Conservation (phyloP, 352 stramenopile genomes). For the Globisporangium lucens region DNA sequence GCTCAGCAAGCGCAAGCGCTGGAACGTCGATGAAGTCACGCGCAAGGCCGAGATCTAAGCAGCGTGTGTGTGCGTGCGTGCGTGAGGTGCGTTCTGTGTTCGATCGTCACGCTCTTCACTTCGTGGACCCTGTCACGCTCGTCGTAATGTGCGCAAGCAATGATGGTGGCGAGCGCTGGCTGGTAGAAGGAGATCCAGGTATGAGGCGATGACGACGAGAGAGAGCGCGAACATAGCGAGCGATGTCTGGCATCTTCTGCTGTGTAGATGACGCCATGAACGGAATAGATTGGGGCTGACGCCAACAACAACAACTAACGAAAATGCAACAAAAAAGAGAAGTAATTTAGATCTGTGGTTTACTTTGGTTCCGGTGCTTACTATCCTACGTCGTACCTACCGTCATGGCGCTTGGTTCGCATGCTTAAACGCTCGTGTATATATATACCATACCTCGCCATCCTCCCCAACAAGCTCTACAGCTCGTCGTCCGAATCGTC, state of each 20-base stretch:
- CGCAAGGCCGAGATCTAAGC: conserved; percentile 81
- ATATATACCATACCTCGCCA: not conserved
- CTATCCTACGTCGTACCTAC: not conserved
- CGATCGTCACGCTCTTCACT: not conserved
- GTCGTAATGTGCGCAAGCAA: not conserved
- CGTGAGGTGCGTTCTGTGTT: not conserved
- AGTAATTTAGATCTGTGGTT: conserved; percentile 51
- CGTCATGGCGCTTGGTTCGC: too few relatives aligned
- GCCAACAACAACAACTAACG: conserved; percentile 14
- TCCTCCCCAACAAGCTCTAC: conserved; percentile 23
- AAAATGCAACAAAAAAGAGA: conserved; percentile 26
- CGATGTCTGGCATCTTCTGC: not conserved
- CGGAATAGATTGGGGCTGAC: conserved; percentile 6
- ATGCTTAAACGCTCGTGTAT: not conserved
- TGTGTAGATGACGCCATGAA: conserved; percentile 1
- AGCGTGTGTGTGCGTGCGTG: not conserved
- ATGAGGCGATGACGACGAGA: not conserved
- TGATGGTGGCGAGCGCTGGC: not conserved
- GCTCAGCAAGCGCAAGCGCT: conserved; percentile 86
- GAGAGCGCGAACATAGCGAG: not conserved
- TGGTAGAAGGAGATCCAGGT: not conserved
- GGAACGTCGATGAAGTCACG: conserved; percentile 89
- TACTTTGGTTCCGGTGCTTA: conserved; percentile 1
- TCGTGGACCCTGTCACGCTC: not conserved
- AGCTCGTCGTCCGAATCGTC: conserved; percentile 70